Conservation (phyloP, 177 flowering plant species). For the Vitis hybrid region DNA sequence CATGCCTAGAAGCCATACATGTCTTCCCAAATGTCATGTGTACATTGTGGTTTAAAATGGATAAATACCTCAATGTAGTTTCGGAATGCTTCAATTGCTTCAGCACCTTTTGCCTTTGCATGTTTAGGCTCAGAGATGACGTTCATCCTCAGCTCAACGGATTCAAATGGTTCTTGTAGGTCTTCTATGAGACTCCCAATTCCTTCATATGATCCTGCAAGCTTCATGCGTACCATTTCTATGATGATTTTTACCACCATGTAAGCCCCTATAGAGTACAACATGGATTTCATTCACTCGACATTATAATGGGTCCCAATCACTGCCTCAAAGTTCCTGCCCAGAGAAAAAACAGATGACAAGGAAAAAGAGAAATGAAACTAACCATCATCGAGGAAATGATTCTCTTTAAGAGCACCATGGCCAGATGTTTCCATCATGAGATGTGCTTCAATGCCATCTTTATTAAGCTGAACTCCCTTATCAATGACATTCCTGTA, state of each 20-base stretch:
- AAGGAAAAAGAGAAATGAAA: not conserved
- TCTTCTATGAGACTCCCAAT: conserved; percentile 80
- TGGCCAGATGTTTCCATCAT: conserved; percentile 98
- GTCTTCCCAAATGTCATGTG: too few relatives aligned
- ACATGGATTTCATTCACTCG: too few relatives aligned
- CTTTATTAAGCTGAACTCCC: conserved; percentile 76
- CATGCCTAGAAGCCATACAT: too few relatives aligned
- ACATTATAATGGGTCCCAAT: too few relatives aligned
- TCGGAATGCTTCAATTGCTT: conserved; percentile 67
- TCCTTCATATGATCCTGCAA: conserved; percentile 71
- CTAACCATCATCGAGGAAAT: conserved; percentile 87
- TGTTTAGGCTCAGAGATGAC: conserved; percentile 57
- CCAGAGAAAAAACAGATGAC: not conserved
- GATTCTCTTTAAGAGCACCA: conserved; percentile 87
- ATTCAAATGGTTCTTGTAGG: conserved; percentile 77
- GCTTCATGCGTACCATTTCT: conserved; percentile 91
- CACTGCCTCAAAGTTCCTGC: too few relatives aligned
- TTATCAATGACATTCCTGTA: conserved; percentile 91
- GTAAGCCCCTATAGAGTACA: conserved; percentile 58
- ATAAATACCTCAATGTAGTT: conserved; percentile 54
- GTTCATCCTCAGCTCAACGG: conserved; percentile 75
- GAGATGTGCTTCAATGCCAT: conserved; percentile 79
- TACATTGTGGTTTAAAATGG: not conserved
- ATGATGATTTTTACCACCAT: conserved; percentile 95
- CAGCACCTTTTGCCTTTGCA: conserved; percentile 66